phyloP scores from a whole-genome alignment of 2,329 filamentous ascomycete species.

The Calonectria ilicicola region DNA sequence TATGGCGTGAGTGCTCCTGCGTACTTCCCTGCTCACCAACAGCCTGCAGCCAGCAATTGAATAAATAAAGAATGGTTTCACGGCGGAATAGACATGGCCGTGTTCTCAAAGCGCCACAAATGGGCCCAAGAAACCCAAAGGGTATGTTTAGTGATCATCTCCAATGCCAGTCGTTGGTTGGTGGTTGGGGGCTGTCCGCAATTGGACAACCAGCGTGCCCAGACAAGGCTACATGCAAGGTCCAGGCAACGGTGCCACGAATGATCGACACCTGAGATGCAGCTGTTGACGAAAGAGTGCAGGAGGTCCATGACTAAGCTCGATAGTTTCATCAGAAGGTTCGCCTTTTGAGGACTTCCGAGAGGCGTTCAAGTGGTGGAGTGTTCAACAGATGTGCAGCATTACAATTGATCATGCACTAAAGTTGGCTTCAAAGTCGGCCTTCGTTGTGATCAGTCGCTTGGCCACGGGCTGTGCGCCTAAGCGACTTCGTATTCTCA shows the following conservation, averaged over 20 bases:
- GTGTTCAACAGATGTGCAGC: neutral
- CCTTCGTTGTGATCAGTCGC: neutral
- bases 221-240: slow-evolving; percentile 39
- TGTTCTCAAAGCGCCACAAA: neutral
- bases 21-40: too few species aligned
- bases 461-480: neutral
- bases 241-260: slow-evolving; percentile 35
- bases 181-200: neutral
- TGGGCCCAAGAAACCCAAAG: neutral
- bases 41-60: neutral
- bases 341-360: neutral
- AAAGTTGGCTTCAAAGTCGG: neutral
- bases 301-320: slow-evolving; percentile 18
- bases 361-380: neutral
- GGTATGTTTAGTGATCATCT: neutral
- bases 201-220: slow-evolving; percentile 23
- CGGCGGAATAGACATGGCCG: too few species aligned
- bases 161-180: neutral
- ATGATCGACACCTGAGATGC: slow-evolving; percentile 33
- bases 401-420: neutral
- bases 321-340: neutral
- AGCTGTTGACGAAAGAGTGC: slow-evolving; percentile 20
- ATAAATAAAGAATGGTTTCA: neutral
- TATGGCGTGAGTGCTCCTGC: neutral
- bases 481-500: slow-evolving; percentile 10